Base-by-base conservation (phyloP, 345 rosid species). In the Psidium friedrichsthalianum region DNA sequence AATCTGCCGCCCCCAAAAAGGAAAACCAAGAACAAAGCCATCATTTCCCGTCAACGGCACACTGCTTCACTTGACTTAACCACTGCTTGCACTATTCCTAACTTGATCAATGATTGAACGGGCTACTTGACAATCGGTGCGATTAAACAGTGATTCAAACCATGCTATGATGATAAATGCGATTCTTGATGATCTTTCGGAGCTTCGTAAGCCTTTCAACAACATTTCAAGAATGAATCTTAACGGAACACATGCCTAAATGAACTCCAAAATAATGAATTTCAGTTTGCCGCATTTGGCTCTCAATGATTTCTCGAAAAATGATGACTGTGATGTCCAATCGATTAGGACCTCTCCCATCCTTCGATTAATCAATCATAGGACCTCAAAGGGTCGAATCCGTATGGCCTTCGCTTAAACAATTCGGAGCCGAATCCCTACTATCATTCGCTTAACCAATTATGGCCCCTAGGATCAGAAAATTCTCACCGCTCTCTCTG, bases 101-200 rank as follows among this genome's bases (percentile, higher is more conserved):
- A 56, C n/a, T 22, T 3, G 59, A 24, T 22, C 12, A 56, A 22
- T 10, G 12, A 24, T 22, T 11, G 12, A 56, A 56, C 9, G 11
- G 11, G 58, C 58, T 56, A 21, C 11, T 21, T 21, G 25, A 55
- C 11, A 4, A 22, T 56, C 2, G 25, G 7, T 21, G 25, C 1
- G 54, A 49, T 3, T 13, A 52, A 13, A 52, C 4, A 18, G 16
- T 14, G 18, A 14, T 52, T 52, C 16, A 18, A 52, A 52, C 15
- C 15, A 56, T 9, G 11, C 3, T 56, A 21, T 8, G 0, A 32
- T 32, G 24, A 64, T 16, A 32, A 64, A 16, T 32, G 78, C 1
- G 6, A 16, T 32, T 64, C 6, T 64, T 0, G 13, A 32, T 0
- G 0, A 32, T 8, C 11, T 32, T 64, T 18, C 0, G 1, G 0